Evolutionary conservation across 495 filamentous ascomycete species (phyloP), one percentile per base, ranked within the genome.

Genomic region (Penicillium bialowiezense): DNA sequence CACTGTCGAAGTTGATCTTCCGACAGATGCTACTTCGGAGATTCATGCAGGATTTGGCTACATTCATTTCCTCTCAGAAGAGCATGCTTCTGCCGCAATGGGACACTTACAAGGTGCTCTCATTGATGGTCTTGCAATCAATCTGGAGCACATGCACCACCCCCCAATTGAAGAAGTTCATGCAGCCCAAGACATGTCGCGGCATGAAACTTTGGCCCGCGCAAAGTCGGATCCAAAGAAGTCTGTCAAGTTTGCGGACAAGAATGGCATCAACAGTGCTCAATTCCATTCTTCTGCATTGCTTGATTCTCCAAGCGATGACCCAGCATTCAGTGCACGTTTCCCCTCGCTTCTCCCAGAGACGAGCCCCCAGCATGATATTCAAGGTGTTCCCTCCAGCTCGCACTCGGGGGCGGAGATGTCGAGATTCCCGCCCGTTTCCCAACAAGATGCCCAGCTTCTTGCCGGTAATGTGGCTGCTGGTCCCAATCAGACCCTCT

Each of bases 1-100:
- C 48, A 81, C 95, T 64, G 77, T 83, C 51, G 79, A 84, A 52
- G 82, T 96, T 32, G 79, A 88, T 55, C 81, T 99, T 39, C 91
- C 92, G n/a, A 89, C 86, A 34, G 91, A 97, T 58, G 74, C 72
- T 73, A 86, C 87, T 5, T 83, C 84, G 48, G 89, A 88, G 14
- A 80, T 81, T 53, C 87, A 84, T 62, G 96, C 95, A 75, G 93
- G 93, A 34, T 97, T 96, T 59, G 95, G 89, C 35, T 99, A 97
- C 60, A 80, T 97, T 39, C 79, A 80, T 50, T 96, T 93, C 70
- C 66, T 69, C 40, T 86, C 85, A 0, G 67, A 89, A 32, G 85
- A 91, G 15, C 87, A 91, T 41, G 90, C 92, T 37, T 88, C 84
- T 64, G 77, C 72, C 46, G 93, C 86, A 26, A 82, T 91, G 40